Conservation (phyloP, 31 red algal species). For the Asparagopsis taxiformis region DNA sequence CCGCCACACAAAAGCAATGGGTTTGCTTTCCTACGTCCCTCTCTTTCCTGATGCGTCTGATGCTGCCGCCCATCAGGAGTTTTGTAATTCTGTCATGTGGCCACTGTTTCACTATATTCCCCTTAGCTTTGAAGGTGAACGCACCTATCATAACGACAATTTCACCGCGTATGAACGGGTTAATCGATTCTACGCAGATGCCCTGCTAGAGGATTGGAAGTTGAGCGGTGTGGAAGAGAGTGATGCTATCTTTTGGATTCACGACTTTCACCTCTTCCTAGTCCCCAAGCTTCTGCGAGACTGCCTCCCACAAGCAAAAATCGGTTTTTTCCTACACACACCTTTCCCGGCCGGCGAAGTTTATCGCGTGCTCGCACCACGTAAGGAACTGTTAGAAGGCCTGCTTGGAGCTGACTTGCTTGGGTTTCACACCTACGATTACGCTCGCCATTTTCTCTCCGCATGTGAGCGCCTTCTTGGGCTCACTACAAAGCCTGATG, state of each 20-base stretch:
- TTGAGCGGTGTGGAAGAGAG: constrained; percentile 45
- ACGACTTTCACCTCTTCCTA: constrained; percentile 98
- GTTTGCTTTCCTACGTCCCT: constrained; percentile 71
- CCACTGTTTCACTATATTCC: constrained; percentile 98
- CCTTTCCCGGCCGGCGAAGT: constrained; percentile 97
- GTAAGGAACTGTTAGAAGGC: constrained; percentile 89
- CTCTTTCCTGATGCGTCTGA: constrained; percentile 63
- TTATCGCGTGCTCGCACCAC: constrained; percentile 86
- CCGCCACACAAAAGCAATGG: constrained; percentile 31
- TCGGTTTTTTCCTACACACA: constrained; percentile 98
- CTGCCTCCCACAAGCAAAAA: constrained; percentile 69
- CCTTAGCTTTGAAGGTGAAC: constrained; percentile 74
- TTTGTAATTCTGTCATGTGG: constrained; percentile 96
- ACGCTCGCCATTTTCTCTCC: constrained; percentile 96
- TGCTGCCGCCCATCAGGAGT: constrained; percentile 69
- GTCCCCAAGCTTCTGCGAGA: constrained; percentile 85
- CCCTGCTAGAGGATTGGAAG: constrained; percentile 73
- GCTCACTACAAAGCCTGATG: constrained; percentile 55
- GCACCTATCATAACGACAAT: constrained; percentile 66
- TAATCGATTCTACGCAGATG: constrained; percentile 84
- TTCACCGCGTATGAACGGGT: constrained; percentile 89
- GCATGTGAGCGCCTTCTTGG: constrained; percentile 86
- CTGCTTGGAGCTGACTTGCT: constrained; percentile 92
- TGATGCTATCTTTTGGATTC: constrained; percentile 90
- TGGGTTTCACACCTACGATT: constrained; percentile 99